Evolutionary conservation across 352 stramenopile genomes (phyloP), one percentile per base, ranked within the genome.

Genomic region (Lagenidium sp.): DNA sequence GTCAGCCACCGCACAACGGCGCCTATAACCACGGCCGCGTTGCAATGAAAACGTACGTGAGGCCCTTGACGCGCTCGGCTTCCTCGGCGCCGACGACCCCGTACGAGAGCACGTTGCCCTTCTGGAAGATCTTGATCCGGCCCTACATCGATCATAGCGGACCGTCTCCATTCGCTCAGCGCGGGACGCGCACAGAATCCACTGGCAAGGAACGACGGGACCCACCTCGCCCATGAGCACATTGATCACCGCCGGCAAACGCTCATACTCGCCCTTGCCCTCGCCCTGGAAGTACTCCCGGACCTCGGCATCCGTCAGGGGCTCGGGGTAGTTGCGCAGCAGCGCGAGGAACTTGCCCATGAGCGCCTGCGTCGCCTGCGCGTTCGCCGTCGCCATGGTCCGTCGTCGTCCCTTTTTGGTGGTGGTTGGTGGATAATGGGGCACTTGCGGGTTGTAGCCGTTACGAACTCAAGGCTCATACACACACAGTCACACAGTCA

Each of bases 51-150:
- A 76, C 71, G 48, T 65, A 87, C 81, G 79, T 84, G 35, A 94
- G 65, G 30, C 82, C 77, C 23, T 81, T 81, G 44, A 95, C 77
- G 41, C 79, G 78, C 60, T 94, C 79, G 13, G 79, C 79, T 57
- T 94, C 82, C 51, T 94, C 82, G 3, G 79, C 75, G 28, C 74
- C 68, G 28, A 94, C 77, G 18, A 92, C 60, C 16, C 77, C 78
- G 36, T 94, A 94, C 34, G 81, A 89, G 20, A 94, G 60, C 57
- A 85, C 77, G 49, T 57, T 89, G 25, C 79, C 77, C 57, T 90
- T 89, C 59, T 90, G 80, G 47, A 84, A 92, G 59, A 94, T 90
- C 63, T 91, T 91, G 62, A 94, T 90, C 43, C 84, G 84, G 31
- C 75, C 73, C 65, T 81, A 45, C 32, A 46, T n/a, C n/a, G n/a